A percentile compares a stretch with the other conserved stretches of the same genome.
Conservation (phyloP, 257 asterid species). For the Coffea canephora region DNA sequence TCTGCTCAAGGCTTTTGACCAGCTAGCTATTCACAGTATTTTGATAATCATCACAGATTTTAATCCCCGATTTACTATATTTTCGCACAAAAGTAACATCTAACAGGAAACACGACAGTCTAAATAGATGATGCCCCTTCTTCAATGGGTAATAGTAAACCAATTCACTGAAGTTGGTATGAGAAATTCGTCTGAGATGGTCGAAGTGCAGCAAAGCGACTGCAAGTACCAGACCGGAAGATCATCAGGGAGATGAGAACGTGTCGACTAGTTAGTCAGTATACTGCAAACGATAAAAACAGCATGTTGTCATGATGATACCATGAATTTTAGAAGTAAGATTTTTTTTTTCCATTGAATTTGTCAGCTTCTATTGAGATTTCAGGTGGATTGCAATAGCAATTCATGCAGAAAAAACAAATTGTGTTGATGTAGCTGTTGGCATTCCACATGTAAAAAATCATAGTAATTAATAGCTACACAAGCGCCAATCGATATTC, state of each 20-base stretch:
- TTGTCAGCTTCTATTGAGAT: not conserved
- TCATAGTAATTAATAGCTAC: not conserved
- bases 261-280: constrained; percentile 1
- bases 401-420: not conserved
- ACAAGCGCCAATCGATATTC: not conserved
- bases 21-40: not conserved
- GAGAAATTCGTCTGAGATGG: not conserved
- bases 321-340: not conserved
- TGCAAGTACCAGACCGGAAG: not conserved
- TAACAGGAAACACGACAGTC: not conserved
- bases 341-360: not conserved
- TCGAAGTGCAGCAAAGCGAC: not conserved
- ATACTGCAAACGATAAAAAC: constrained; percentile 23
- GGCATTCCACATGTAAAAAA: not conserved
- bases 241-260: constrained; percentile 1
- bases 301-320: not conserved
- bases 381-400: not conserved
- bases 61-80: not conserved
- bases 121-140: not conserved
- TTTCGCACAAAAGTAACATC: not conserved
- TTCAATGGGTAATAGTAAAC: not conserved
- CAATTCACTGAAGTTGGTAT: not conserved
- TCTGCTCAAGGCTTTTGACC: not conserved
- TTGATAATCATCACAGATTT: not conserved
- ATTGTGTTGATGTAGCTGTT: not conserved